These are phyloP conservation scores for Heliamphora pulchella DNA, from an alignment of 179 eudicot genomes.

Conservation along the genomic window DNA sequence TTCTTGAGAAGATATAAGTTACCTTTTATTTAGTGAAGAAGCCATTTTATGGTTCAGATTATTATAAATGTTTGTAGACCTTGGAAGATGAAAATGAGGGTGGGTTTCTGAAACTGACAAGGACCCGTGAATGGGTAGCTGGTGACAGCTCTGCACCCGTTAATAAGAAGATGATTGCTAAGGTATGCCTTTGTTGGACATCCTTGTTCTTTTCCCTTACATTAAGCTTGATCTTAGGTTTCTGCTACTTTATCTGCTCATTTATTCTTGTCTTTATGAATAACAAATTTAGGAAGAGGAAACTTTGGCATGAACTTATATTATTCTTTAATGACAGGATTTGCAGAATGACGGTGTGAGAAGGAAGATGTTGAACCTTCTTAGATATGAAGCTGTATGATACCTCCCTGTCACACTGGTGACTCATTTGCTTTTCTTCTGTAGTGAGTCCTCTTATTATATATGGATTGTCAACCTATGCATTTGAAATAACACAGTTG, in stretches of 20 bases:
- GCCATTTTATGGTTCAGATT: neutral
- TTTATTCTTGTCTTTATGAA: neutral
- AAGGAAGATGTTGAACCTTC: constrained; percentile 64
- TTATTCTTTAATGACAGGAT: constrained; percentile 48
- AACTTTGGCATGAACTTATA: neutral
- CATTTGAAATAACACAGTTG: neutral
- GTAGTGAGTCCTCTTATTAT: constrained; percentile 4
- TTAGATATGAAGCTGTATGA: constrained; percentile 88
- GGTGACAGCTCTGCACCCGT: constrained; percentile 71
- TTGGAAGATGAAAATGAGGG: constrained; percentile 51
- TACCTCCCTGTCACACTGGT: constrained; percentile 7
- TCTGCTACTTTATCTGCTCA: neutral
- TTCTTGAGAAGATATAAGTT: neutral
- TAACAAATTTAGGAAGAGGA: neutral
- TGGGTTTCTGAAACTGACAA: constrained; percentile 73
- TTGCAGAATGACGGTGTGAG: constrained; percentile 58
- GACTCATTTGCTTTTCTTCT: constrained; percentile 7
- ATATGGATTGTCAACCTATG: neutral
- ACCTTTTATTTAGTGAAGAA: neutral
- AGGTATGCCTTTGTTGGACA: constrained; percentile 34
- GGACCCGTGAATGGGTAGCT: constrained; percentile 72
- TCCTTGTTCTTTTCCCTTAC: constrained; percentile 7
- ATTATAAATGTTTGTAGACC: constrained; percentile 25
- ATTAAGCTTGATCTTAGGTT: neutral
- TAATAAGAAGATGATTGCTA: constrained; percentile 51